Conservation (phyloP, 1,284 basidiomycete genomes). For the Taiwanofungus camphoratus region DNA sequence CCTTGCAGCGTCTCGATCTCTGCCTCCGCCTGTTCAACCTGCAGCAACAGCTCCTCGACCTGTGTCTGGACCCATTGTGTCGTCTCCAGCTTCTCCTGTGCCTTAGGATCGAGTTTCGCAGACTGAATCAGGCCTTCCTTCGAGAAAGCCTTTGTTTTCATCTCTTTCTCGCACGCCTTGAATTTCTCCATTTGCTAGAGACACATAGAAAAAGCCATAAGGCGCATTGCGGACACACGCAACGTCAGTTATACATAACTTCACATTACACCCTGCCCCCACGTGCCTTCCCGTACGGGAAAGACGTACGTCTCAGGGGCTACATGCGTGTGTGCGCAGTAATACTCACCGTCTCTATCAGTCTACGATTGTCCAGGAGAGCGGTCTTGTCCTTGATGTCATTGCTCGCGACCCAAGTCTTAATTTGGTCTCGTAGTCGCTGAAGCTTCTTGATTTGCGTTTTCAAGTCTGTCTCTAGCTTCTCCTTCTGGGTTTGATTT, state of each 20-base stretch:
- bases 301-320: slow-evolving; percentile 5
- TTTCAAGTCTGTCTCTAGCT: slow-evolving; percentile 91
- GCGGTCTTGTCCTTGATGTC: slow-evolving; percentile 99
- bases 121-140: slow-evolving; percentile 98
- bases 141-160: slow-evolving; percentile 99
- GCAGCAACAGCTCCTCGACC: slow-evolving; percentile 90
- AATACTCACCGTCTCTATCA: slow-evolving; percentile 92
- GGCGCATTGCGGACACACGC: background rate
- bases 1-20: slow-evolving; percentile 90
- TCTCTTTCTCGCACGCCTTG: slow-evolving; percentile 99
- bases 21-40: slow-evolving; percentile 93
- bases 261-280: slow-evolving; percentile 6
- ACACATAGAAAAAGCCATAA: slow-evolving; percentile 8
- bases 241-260: background rate
- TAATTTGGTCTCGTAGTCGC: slow-evolving; percentile 96
- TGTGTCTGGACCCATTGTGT: slow-evolving; percentile 82
- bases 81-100: slow-evolving; percentile 92
- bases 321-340: slow-evolving; percentile 7
- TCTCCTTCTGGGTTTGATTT: slow-evolving; percentile 96
- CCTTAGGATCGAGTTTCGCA: slow-evolving; percentile 91
- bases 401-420: slow-evolving; percentile 96
- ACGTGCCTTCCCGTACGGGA: slow-evolving; percentile 12
- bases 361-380: slow-evolving; percentile 87
- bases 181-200: slow-evolving; percentile 99
- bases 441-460: slow-evolving; percentile 99